A percentile compares a stretch with the other conserved stretches of the same genome.
These are phyloP conservation scores for Cercospora sp. DNA, from an alignment of 2,329 filamentous ascomycete genomes.

Conservation along the genomic window DNA sequence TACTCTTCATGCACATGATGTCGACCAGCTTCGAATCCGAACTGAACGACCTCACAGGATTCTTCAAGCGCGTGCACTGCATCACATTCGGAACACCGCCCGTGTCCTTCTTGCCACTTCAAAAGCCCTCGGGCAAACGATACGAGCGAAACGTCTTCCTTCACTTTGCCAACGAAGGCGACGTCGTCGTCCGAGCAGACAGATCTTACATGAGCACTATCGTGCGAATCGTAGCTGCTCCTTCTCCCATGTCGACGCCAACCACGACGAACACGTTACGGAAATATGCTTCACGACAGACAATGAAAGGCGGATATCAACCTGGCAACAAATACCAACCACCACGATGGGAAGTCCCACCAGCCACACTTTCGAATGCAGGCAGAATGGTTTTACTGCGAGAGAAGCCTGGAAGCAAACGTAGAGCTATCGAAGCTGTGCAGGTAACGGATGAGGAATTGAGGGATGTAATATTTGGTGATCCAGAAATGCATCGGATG, in stretches of 20 bases:
- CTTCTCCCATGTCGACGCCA: constrained; percentile 20
- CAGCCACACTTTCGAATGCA: constrained; percentile 66
- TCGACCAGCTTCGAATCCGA: constrained; percentile 63
- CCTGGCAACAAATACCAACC: constrained; percentile 20
- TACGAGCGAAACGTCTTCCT: constrained; percentile 71
- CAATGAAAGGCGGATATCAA: constrained; percentile 7
- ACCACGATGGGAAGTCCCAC: constrained; percentile 63
- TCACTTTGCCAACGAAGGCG: constrained; percentile 81
- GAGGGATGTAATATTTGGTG: constrained; percentile 73
- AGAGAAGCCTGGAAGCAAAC: constrained; percentile 41
- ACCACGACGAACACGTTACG: constrained; percentile 15
- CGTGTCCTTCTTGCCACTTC: constrained; percentile 68
- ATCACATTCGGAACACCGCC: constrained; percentile 84
- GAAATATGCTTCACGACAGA: constrained; percentile 17
- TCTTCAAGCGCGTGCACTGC: constrained; percentile 79
- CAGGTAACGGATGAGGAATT: constrained; percentile 68
- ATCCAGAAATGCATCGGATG: constrained; percentile 80
- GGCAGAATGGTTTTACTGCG: constrained; percentile 69
- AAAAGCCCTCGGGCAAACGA: constrained; percentile 52
- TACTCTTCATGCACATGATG: constrained; percentile 83
- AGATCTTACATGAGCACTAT: constrained; percentile 72
- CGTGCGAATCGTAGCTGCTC: constrained; percentile 65
- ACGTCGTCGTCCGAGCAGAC: constrained; percentile 76
- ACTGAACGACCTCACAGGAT: constrained; percentile 66
- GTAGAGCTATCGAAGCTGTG: constrained; percentile 64